These are phyloP conservation scores for Emmonsia crescens DNA, from an alignment of 2,329 filamentous ascomycete species.

Conservation along the genomic window DNA sequence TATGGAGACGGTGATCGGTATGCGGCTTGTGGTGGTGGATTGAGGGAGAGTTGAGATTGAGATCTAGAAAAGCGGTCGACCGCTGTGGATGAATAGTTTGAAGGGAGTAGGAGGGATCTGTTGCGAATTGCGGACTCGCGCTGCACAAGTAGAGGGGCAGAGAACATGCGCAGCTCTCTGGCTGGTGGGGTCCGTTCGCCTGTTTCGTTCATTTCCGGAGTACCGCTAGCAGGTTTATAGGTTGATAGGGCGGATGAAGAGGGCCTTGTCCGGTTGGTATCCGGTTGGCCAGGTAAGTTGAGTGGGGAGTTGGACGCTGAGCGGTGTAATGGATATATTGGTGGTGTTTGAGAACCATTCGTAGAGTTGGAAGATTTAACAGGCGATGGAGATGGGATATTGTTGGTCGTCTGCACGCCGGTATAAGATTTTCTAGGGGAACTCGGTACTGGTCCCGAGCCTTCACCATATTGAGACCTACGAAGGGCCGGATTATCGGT, in stretches of 20 bases:
- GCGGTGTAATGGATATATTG: background rate
- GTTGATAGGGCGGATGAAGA: background rate
- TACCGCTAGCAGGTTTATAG: background rate
- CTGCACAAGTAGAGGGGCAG: slow-evolving; percentile 40
- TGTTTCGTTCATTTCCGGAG: background rate
- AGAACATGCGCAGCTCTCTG: background rate
- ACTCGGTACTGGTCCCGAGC: background rate
- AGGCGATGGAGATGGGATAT: background rate
- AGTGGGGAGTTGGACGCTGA: background rate
- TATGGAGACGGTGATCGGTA: background rate
- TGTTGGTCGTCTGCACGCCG: background rate
- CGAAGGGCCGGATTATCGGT: background rate
- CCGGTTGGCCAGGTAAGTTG: background rate
- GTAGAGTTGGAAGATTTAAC: background rate
- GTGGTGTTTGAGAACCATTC: background rate
- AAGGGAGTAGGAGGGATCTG: slow-evolving; percentile 9
- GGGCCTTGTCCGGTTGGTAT: background rate
- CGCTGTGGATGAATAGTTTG: background rate
- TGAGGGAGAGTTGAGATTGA: background rate
- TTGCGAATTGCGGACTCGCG: slow-evolving; percentile 42
- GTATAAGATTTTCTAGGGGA: background rate
- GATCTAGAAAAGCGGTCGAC: background rate
- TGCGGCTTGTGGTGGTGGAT: background rate
- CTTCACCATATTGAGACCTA: background rate
- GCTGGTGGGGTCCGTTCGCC: background rate